Base-by-base conservation (phyloP, 2,329 filamentous ascomycete genomes). In the Fusarium sambucinum region DNA sequence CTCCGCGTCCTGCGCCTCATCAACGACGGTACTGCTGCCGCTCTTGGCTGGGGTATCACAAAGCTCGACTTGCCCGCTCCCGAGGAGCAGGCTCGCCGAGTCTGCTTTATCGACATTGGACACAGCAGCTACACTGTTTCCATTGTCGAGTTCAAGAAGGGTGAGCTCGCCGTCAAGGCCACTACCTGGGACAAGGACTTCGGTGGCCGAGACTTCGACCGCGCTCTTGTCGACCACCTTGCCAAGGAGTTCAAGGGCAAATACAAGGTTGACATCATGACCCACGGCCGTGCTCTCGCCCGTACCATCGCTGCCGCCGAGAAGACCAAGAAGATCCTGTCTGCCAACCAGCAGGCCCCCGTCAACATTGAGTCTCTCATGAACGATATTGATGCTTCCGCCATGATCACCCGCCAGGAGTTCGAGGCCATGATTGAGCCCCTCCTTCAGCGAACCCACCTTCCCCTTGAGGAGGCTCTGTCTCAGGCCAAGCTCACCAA, bases 251-350 rank as follows among this genome's bases (percentile, higher is more conserved):
- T 98, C 87, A 93, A 96, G 84, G 92, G 93, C 82, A 97, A 97
- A 82, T 97, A 93, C 89, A 97, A 97, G 87, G 92, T 98, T 74
- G 94, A 98, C 79, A 95, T 99, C 83, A 89, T 90, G 81, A 90
- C 89, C 72, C 96, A 98, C 84, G 88, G 90, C 71, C 97, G 97
- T 84, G 96, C 95, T 61, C 88, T 91, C 80, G 89, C 94, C 72
- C 93, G 96, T 79, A 92, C 96, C 74, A 87, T 92, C 41, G 90
- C 93, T 66, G 94, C 92, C 59, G 94, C 94, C 56, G 96, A 99
- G 87, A 97, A 97, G 87, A 84, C 97, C 78, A 99, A 99, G 90
- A 98, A 98, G 89, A 90, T 98, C 57, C 86, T 99, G 58, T 98
- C 95, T 35, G 96, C 96, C 78, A 98, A 98, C 84, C 92, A 94